Percentiles rank a stretch among this genome's conserved stretches.
phyloP scores from a whole-genome alignment of 2,329 filamentous ascomycete species.

The Fragosphaeria purpurea region DNA sequence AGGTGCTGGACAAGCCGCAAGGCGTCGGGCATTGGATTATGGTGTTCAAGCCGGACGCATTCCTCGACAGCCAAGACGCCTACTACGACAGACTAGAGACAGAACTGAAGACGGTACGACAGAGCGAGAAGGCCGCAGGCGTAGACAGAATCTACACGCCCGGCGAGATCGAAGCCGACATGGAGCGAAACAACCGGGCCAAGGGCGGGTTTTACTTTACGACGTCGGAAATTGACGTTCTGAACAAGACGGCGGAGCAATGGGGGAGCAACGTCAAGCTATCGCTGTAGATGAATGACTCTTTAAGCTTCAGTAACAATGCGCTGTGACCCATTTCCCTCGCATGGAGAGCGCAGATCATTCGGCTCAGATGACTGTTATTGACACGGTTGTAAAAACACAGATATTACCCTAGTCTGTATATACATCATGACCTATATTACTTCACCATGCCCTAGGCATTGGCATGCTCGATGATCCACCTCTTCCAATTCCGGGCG shows the following conservation, averaged over 20 bases:
- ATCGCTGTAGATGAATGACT: too few relatives aligned
- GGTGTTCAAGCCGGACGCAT: constrained; percentile 43
- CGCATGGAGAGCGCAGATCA: too few relatives aligned
- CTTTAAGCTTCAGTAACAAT: too few relatives aligned
- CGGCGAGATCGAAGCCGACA: constrained; percentile 5
- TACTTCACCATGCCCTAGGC: too few relatives aligned
- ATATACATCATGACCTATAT: too few relatives aligned
- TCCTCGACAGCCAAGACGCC: constrained; percentile 34
- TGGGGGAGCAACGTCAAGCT: too few relatives aligned
- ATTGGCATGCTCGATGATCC: too few relatives aligned
- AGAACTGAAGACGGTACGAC: constrained; percentile 10
- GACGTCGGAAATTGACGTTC: background rate
- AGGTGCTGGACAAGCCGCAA: constrained; percentile 31
- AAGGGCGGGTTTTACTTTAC: background rate
- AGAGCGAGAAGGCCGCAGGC: constrained; percentile 10
- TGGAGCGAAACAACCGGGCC: background rate
- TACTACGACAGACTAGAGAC: constrained; percentile 32
- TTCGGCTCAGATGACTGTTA: too few relatives aligned
- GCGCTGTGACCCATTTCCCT: too few relatives aligned
- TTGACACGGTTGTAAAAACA: too few relatives aligned
- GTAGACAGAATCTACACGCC: constrained; percentile 10
- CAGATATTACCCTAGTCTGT: too few relatives aligned
- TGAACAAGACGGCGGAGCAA: background rate
- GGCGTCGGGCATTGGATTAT: constrained; percentile 48
- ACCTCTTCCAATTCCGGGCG: too few relatives aligned